Evolutionary conservation across 495 filamentous ascomycete genomes (phyloP), one percentile per base, ranked within the genome.

Genomic region (Staphylotrichum tortipilum): DNA sequence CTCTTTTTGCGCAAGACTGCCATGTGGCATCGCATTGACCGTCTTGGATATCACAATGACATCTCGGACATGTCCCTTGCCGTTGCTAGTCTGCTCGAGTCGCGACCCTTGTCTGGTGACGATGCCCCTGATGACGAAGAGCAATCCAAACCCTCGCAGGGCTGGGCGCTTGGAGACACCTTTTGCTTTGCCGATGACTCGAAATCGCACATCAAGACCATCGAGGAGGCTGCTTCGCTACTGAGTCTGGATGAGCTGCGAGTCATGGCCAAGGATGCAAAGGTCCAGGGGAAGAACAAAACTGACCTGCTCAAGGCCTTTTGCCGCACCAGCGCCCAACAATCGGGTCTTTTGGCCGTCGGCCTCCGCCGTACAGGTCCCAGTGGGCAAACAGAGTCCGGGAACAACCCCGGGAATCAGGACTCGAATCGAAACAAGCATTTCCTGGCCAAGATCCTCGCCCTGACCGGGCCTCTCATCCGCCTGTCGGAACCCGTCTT

Each of bases 1-100:
- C 69, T 98, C 6, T 98, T 98, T 57, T 76, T 98, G 7, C 86
- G 92, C 40, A 98, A 98, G 64, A 92, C 88, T 1, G 82, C 87
- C n/a, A 80, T 82, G 2, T 98, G 92, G 92, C 89, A 95, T 69
- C 86, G 92, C 28, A 78, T 90, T 52, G 76, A 78, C 52, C 77
- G 80, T 19, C 61, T 98, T 19, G 78, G 79, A 0, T 94, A 94
- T 59, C 79, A 89, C 58, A 78, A 80, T 43, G 90, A 98, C 61
- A 87, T 97, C 47, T 74, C 82, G 39, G 81, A 96, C 63, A 67
- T 89, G 40, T 66, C 74, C 38, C 57, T 63, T 12, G 86, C 86
- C 18, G 79, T 86, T 12, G 66, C 70, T 18, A 74, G 74, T 45
- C 71, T 98, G 18, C 51, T 65, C 17, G 52, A 58, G 34, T 12